Percentiles rank a stretch among this genome's conserved stretches.
phyloP scores from a whole-genome alignment of 1,284 basidiomycete genomes.

The Ceratobasidium sp. region DNA sequence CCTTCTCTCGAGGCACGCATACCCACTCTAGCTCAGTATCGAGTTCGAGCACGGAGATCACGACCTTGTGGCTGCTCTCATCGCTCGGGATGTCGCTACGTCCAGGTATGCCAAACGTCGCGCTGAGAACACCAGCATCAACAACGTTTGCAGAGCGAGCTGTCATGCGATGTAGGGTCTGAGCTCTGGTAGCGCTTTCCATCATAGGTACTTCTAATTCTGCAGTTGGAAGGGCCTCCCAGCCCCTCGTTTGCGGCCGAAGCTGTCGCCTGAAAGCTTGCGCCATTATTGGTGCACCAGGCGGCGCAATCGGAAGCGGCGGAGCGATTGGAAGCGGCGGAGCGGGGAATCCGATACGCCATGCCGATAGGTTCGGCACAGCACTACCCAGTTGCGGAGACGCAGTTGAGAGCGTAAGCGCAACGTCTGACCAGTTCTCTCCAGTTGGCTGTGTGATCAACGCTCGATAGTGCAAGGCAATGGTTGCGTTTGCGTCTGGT shows the following conservation, averaged over 20 bases:
- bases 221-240: no score
- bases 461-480: constrained; percentile 52
- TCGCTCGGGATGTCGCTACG: constrained; percentile 48
- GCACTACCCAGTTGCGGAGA: constrained; percentile 49
- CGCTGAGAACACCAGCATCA: constrained; percentile 47
- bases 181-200: not conserved
- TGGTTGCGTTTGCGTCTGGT: constrained; percentile 52
- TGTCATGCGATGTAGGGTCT: not conserved
- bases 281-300: no score
- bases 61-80: constrained; percentile 46
- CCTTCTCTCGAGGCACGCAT: constrained; percentile 40
- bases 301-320: no score
- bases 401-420: constrained; percentile 50
- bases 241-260: not conserved
- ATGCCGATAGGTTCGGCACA: constrained; percentile 48
- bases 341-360: constrained; percentile 42
- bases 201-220: no score
- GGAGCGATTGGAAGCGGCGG: no score
- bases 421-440: constrained; percentile 51
- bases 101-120: constrained; percentile 47
- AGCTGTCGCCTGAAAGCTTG: no score
- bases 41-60: constrained; percentile 41
- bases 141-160: constrained; percentile 10
- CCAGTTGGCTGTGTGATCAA: constrained; percentile 51
- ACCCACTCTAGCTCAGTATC: constrained; percentile 37